Evolutionary conservation across 139 green algal genomes (phyloP).

Genomic region (Coelastrella sp.): DNA sequence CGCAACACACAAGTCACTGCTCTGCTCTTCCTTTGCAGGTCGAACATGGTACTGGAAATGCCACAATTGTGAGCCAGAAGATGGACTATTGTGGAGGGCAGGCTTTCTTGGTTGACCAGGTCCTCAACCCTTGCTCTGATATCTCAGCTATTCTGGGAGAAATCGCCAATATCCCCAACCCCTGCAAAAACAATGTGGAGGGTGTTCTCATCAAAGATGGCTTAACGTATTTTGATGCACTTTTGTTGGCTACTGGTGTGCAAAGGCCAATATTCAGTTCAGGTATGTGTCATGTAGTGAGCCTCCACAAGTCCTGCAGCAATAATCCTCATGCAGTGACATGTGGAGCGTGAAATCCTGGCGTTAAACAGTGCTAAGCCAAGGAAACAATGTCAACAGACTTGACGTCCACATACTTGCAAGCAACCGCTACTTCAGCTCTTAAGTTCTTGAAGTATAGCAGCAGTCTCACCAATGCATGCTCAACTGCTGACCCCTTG

Average conservation of each 20-base stretch:
- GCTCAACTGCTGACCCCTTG: too few relatives aligned
- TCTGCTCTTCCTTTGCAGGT: not conserved
- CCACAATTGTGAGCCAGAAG: slow-evolving; percentile 43
- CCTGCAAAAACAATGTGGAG: slow-evolving; percentile 51
- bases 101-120: slow-evolving; percentile 48
- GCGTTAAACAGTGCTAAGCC: too few relatives aligned
- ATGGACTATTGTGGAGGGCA: slow-evolving; percentile 48
- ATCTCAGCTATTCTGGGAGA: slow-evolving; percentile 43
- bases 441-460: too few relatives aligned
- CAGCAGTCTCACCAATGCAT: too few relatives aligned
- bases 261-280: slow-evolving; percentile 38
- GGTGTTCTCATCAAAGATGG: slow-evolving; percentile 16
- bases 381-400: too few relatives aligned
- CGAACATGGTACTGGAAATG: slow-evolving; percentile 50
- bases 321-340: not conserved
- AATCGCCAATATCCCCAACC: slow-evolving; percentile 46
- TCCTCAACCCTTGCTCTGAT: slow-evolving; percentile 39
- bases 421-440: too few relatives aligned
- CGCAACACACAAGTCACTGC: not conserved
- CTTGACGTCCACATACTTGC: too few relatives aligned
- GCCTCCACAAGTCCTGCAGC: not conserved
- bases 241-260: slow-evolving; percentile 51
- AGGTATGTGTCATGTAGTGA: not conserved
- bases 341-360: not conserved
- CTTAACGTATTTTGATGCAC: slow-evolving; percentile 43